Conservation (phyloP, 345 rosid genomes). For the Moringa oleifera region DNA sequence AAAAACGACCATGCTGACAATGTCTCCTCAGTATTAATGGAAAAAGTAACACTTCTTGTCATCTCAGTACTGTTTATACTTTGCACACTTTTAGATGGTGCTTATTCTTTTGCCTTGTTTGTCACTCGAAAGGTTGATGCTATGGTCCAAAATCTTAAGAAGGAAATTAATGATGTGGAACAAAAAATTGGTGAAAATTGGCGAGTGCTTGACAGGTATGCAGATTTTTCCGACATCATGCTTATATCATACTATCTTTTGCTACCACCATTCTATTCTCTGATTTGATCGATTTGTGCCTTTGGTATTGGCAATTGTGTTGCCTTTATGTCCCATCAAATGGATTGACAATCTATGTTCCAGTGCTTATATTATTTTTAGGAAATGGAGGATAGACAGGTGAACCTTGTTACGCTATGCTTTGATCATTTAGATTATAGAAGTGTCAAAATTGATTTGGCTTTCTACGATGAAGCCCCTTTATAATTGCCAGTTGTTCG, state of each 20-base stretch:
- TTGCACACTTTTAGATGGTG: not conserved
- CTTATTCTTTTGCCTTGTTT: slow-evolving; percentile 10
- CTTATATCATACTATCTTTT: not conserved
- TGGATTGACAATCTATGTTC: not conserved
- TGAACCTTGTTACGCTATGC: not conserved
- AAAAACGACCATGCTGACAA: slow-evolving; percentile 44
- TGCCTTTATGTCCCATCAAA: not conserved
- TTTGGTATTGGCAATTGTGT: not conserved
- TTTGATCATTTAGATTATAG: not conserved
- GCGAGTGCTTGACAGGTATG: slow-evolving; percentile 76
- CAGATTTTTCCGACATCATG: not conserved
- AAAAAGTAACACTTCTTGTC: slow-evolving; percentile 39
- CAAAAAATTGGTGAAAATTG: slow-evolving; percentile 71
- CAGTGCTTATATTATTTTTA: not conserved
- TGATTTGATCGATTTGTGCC: not conserved
- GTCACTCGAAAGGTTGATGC: slow-evolving; percentile 55
- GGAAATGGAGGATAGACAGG: not conserved
- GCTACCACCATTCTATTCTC: not conserved
- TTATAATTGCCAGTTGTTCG: too few species aligned
- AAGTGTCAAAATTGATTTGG: too few species aligned
- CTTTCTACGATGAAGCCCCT: too few species aligned
- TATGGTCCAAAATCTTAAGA: slow-evolving; percentile 82
- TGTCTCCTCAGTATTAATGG: slow-evolving; percentile 77
- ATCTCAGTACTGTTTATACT: not conserved
- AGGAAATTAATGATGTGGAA: slow-evolving; percentile 86